Percentiles rank a stretch among this genome's conserved stretches.
Evolutionary conservation across 257 asterid species (phyloP).

Genomic region (Gentiana dahurica): DNA sequence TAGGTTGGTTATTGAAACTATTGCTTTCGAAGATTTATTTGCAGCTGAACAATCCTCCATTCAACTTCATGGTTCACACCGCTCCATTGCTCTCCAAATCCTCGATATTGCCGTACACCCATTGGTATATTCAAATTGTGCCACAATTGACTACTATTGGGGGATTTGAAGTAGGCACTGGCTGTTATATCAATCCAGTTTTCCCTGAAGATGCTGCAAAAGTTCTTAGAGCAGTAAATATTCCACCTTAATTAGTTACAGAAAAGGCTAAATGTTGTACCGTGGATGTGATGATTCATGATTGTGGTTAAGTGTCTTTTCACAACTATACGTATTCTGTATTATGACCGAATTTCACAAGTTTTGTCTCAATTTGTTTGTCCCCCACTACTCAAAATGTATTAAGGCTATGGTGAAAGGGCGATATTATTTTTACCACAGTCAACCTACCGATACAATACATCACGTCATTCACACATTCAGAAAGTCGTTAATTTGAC

Average conservation of each 20-base stretch:
- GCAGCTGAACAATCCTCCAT: conserved; percentile 85
- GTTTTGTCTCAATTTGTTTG: too few relatives aligned
- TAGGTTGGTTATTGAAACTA: conserved; percentile 70
- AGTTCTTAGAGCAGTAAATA: conserved; percentile 50
- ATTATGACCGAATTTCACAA: too few relatives aligned
- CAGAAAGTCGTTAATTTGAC: too few relatives aligned
- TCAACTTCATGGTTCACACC: conserved; percentile 65
- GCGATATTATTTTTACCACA: too few relatives aligned
- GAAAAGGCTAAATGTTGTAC: too few relatives aligned
- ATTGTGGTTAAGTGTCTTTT: too few relatives aligned
- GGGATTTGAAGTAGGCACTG: conserved; percentile 79
- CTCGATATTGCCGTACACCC: conserved; percentile 34
- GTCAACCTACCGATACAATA: too few relatives aligned
- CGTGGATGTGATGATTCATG: too few relatives aligned
- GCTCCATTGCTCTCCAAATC: conserved; percentile 45
- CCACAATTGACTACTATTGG: conserved; percentile 67
- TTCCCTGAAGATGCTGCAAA: conserved; percentile 93
- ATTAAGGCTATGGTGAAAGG: too few relatives aligned
- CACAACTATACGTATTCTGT: too few relatives aligned
- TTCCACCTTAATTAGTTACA: not conserved
- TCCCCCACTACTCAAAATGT: too few relatives aligned
- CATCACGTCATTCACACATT: too few relatives aligned
- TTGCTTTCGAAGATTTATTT: conserved; percentile 56
- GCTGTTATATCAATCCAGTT: conserved; percentile 87
- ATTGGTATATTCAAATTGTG: conserved; percentile 86